phyloP scores from a whole-genome alignment of 2,329 filamentous ascomycete genomes.

The Neofusicoccum laricinum region DNA sequence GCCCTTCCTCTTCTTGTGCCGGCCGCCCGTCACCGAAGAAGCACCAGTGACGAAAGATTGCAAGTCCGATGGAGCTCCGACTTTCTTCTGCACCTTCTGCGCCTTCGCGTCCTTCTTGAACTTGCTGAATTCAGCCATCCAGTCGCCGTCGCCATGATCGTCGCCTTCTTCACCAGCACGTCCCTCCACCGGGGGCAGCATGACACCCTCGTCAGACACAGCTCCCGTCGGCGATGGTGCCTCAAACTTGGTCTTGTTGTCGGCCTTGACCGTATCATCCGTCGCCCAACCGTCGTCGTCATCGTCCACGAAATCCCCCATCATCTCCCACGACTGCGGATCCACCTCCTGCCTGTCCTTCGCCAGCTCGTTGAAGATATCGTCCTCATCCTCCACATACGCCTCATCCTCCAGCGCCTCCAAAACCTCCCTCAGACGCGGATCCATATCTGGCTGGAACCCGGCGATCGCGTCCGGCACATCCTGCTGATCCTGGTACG shows the following conservation, averaged over 20 bases:
- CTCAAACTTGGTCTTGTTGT: constrained; percentile 40
- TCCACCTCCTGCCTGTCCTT: constrained; percentile 70
- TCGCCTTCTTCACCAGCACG: constrained; percentile 29
- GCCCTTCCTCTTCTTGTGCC: constrained; percentile 91
- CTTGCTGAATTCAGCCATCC: constrained; percentile 89
- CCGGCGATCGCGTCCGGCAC: constrained; percentile 87
- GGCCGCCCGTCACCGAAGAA: constrained; percentile 70
- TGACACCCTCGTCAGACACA: constrained; percentile 28
- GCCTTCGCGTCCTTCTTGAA: constrained; percentile 76
- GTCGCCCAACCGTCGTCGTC: constrained; percentile 92
- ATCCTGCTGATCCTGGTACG: constrained; percentile 91
- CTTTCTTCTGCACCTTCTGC: constrained; percentile 37
- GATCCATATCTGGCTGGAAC: constrained; percentile 98
- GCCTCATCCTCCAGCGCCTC: constrained; percentile 95
- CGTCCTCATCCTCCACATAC: constrained; percentile 82
- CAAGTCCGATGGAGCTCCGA: constrained; percentile 56
- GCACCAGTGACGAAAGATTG: constrained; percentile 70
- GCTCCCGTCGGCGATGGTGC: constrained; percentile 35
- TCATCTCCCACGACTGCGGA: constrained; percentile 70
- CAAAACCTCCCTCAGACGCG: constrained; percentile 80
- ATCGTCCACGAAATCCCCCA: constrained; percentile 45
- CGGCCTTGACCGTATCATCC: constrained; percentile 73
- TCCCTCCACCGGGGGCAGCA: constrained; percentile 29
- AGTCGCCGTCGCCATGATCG: constrained; percentile 64
- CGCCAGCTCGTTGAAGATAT: constrained; percentile 74